These are phyloP conservation scores for Xerocomellus dryophilus DNA, from an alignment of 768 basidiomycete genomes.

Conservation along the genomic window DNA sequence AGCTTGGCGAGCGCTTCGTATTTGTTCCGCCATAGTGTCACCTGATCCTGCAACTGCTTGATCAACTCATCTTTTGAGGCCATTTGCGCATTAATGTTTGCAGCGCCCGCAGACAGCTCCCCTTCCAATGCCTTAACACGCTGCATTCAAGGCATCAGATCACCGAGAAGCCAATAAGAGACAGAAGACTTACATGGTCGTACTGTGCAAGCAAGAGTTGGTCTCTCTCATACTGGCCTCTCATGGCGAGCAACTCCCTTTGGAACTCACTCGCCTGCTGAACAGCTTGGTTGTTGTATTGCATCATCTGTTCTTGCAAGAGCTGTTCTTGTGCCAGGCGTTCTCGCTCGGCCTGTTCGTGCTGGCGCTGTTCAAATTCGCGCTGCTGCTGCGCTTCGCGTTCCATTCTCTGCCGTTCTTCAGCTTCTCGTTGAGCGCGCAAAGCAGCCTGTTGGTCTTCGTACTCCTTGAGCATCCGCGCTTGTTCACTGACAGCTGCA, in stretches of 20 bases:
- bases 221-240: slow-evolving; percentile 96
- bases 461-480: slow-evolving; percentile 91
- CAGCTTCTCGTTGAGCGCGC: slow-evolving; percentile 74
- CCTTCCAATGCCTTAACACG: slow-evolving; percentile 94
- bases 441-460: slow-evolving; percentile 92
- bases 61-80: slow-evolving; percentile 93
- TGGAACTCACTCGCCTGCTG: slow-evolving; percentile 82
- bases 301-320: slow-evolving; percentile 76
- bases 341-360: slow-evolving; percentile 84
- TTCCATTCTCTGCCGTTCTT: slow-evolving; percentile 78
- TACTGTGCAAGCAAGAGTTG: slow-evolving; percentile 98
- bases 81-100: slow-evolving; percentile 83
- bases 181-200: slow-evolving; percentile 62
- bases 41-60: slow-evolving; percentile 93
- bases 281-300: slow-evolving; percentile 73
- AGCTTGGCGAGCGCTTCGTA: slow-evolving; percentile 98
- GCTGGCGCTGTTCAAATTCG: slow-evolving; percentile 89
- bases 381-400: slow-evolving; percentile 73
- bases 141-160: slow-evolving; percentile 38
- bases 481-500: slow-evolving; percentile 82
- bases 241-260: slow-evolving; percentile 85
- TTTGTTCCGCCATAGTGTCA: slow-evolving; percentile 95
- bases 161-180: neutral
- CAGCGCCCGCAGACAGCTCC: slow-evolving; percentile 71
- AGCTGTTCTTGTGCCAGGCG: slow-evolving; percentile 87